phyloP scores from a whole-genome alignment of 768 basidiomycete genomes.

The Mrakia blollopis region DNA sequence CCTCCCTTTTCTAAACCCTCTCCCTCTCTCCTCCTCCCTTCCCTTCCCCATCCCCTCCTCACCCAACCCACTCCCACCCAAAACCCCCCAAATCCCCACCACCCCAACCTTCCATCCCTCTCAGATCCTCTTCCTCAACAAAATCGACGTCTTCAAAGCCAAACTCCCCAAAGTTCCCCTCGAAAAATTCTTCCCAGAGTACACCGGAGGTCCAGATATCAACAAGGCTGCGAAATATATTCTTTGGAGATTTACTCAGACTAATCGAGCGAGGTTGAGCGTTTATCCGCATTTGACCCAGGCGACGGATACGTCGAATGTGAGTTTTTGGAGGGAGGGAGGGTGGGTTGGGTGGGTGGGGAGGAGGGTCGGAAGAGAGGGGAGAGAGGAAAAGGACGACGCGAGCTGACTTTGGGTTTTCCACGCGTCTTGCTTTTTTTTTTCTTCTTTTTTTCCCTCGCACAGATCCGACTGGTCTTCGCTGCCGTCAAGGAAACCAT shows the following conservation, averaged over 20 bases:
- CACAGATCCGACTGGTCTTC: slow-evolving; percentile 60
- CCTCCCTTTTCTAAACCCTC: slow-evolving; percentile 43
- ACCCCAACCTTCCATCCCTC: too few relatives aligned
- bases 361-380: not conserved
- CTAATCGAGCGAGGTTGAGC: slow-evolving; percentile 41
- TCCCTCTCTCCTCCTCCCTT: not conserved
- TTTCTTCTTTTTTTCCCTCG: slow-evolving; percentile 2
- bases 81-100: too few relatives aligned
- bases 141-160: slow-evolving; percentile 65
- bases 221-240: slow-evolving; percentile 27
- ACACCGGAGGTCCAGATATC: slow-evolving; percentile 49
- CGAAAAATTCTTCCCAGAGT: slow-evolving; percentile 68
- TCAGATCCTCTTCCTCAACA: slow-evolving; percentile 83
- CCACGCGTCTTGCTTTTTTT: not conserved
- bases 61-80: too few relatives aligned
- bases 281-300: slow-evolving; percentile 30
- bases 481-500: slow-evolving; percentile 92
- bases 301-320: slow-evolving; percentile 30
- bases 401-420: not conserved
- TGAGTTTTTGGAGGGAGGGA: not conserved
- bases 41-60: not conserved
- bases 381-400: too few relatives aligned
- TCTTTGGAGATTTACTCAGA: slow-evolving; percentile 14
- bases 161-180: slow-evolving; percentile 60
- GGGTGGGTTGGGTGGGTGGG: not conserved